phyloP scores from a whole-genome alignment of 2,329 filamentous ascomycete species.

The Ramichloridium luteum region DNA sequence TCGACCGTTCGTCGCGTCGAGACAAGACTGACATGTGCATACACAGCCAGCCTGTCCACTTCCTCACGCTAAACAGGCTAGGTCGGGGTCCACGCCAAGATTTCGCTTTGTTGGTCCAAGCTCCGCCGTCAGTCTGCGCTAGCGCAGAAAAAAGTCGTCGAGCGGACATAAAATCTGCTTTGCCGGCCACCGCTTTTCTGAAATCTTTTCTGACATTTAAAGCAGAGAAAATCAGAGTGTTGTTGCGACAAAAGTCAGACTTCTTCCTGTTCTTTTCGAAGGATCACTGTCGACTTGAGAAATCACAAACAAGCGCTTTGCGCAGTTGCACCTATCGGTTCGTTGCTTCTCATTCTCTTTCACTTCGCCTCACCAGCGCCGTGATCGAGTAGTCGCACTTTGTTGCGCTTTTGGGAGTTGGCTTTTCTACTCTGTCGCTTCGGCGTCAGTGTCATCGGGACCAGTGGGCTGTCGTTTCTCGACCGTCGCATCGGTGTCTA shows the following conservation, averaged over 20 bases:
- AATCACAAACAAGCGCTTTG: too few relatives aligned
- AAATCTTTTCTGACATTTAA: slow-evolving; percentile 2
- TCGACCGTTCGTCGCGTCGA: too few relatives aligned
- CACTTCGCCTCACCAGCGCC: slow-evolving; percentile 14
- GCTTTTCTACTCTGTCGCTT: slow-evolving; percentile 12
- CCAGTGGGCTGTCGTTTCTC: slow-evolving; percentile 17
- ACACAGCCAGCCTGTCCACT: too few relatives aligned
- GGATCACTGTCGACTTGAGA: too few relatives aligned
- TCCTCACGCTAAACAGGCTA: too few relatives aligned
- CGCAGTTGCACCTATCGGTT: slow-evolving; percentile 13
- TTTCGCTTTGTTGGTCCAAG: too few relatives aligned
- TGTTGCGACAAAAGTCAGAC: too few relatives aligned
- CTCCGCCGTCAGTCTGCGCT: too few relatives aligned
- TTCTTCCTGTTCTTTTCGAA: too few relatives aligned
- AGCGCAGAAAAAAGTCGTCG: neutral
- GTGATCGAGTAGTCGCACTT: slow-evolving; percentile 15
- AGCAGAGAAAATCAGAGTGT: slow-evolving; percentile 1
- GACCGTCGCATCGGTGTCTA: slow-evolving; percentile 24
- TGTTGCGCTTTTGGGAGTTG: slow-evolving; percentile 14
- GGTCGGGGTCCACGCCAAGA: too few relatives aligned
- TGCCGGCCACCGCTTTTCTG: too few relatives aligned
- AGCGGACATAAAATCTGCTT: neutral
- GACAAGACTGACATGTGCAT: too few relatives aligned
- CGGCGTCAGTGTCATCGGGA: slow-evolving; percentile 9
- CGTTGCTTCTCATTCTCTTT: slow-evolving; percentile 18